These are phyloP conservation scores for Fusarium equiseti DNA, from an alignment of 2,329 filamentous ascomycete genomes.

Conservation along the genomic window DNA sequence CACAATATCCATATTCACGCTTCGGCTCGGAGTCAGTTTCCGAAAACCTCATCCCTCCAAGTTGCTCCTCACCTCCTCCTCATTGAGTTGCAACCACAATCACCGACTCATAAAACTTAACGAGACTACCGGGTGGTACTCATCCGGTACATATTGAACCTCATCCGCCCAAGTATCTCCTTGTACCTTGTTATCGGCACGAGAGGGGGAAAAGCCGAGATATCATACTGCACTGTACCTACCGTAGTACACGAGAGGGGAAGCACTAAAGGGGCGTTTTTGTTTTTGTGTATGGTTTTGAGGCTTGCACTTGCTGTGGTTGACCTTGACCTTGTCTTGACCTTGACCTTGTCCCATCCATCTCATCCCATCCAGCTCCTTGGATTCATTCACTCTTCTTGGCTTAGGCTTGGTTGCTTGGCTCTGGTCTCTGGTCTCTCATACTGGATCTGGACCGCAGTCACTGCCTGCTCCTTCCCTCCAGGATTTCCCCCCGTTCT, in stretches of 20 bases:
- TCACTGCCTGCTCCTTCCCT: slow-evolving; percentile 15
- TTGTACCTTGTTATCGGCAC: slow-evolving; percentile 7
- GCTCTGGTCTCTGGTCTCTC: slow-evolving; percentile 2
- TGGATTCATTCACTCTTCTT: slow-evolving; percentile 27
- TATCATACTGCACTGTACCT: slow-evolving; percentile 19
- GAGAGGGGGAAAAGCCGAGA: slow-evolving; percentile 39
- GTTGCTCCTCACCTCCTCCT: slow-evolving; percentile 17
- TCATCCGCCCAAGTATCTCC: background rate
- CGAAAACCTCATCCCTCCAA: slow-evolving; percentile 25
- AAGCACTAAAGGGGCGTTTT: slow-evolving; percentile 39
- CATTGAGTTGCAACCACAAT: slow-evolving; percentile 13
- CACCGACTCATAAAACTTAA: background rate
- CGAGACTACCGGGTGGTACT: slow-evolving; percentile 1
- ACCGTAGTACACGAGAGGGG: slow-evolving; percentile 41
- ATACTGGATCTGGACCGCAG: slow-evolving; percentile 4
- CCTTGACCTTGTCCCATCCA: slow-evolving; percentile 36
- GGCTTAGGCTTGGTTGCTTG: slow-evolving; percentile 23
- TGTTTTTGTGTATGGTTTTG: slow-evolving; percentile 17
- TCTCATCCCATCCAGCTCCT: slow-evolving; percentile 34
- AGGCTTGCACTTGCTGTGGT: slow-evolving; percentile 36
- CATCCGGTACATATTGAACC: background rate
- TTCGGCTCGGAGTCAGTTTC: slow-evolving; percentile 29
- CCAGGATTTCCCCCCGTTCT: slow-evolving; percentile 9
- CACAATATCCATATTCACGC: slow-evolving; percentile 1
- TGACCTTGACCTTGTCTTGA: slow-evolving; percentile 4